Evolutionary conservation across 2,329 filamentous ascomycete genomes (phyloP), one percentile per base, ranked within the genome.

Genomic region (Diaporthe sp.): DNA sequence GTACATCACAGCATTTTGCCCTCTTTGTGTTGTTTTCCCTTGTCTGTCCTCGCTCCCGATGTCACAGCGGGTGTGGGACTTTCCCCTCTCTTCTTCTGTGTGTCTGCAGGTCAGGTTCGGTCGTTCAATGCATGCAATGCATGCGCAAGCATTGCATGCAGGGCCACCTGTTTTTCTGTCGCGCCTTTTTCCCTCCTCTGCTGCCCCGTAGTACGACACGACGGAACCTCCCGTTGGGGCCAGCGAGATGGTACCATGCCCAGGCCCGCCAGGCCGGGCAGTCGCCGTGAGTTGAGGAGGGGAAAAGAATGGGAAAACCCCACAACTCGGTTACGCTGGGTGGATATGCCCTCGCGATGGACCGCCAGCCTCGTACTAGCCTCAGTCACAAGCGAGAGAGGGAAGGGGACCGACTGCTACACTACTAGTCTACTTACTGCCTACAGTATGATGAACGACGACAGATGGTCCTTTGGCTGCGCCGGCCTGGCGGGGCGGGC

Each of bases 291-390:
- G 22, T 39, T 53, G 49, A 70, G 44, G 47, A n/a, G 44, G 20
- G 44, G 22, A 31, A 37, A 37, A 34, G 12, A 39, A 39, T 39
- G 37, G 10, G 37, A n/a, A n/a, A 10, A 53, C 65, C 65, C 65
- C 65, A 70, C 65, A 70, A 53, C 65, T 70, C 65, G 65, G 65
- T 55, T 70, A 55, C 49, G n/a, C 4, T 53, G 47, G 34, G 61
- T 67, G 63, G 63, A 37, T 49, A n/a, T 31, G 42, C 13, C 28
- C 53, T 12, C 65, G 34, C 34, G 47, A 65, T 44, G n/a, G n/a
- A 5, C 47, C 22, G 47, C 71, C 58, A 57, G 71, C 71, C 47
- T 65, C 58, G 71, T 55, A 73, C 71, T 73, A 73, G 71, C 71
- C 71, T 57, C 44, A 34, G 49, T 57, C 58, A 65, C 58, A 70